Evolutionary conservation across 495 filamentous ascomycete species (phyloP), one percentile per base, ranked within the genome.

Genomic region (Neurospora sp.): DNA sequence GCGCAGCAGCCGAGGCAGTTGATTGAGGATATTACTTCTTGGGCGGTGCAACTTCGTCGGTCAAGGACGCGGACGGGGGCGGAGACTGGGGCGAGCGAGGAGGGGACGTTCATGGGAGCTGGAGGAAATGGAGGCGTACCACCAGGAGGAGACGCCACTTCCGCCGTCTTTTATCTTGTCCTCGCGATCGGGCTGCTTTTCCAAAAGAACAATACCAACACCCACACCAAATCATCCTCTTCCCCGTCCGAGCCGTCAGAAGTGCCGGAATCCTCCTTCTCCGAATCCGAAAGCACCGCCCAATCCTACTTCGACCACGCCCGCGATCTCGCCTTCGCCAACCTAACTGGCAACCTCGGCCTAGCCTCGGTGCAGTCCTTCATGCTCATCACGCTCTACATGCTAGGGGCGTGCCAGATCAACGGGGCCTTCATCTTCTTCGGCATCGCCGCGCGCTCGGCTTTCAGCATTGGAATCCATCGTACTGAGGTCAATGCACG

Each of bases 361-460:
- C 82, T 88, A 20, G 84, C 83, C 73, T 89, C 86, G 4, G 16
- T 89, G 7, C 88, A 89, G 77, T 85, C 82, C 10, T 89, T 89
- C 75, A 82, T 89, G 2, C 80, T 90, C 69, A 84, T 89, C 27
- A 89, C 88, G 11, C 80, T 90, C 72, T 90, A 88, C 77, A 89
- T 90, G 85, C 85, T 90, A 14, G 83, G 87, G 37, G 85, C 87
- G 3, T 89, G 88, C 75, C 86, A 89, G 73, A 87, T 88, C 62
- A 90, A 89, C 75, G 87, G 87, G 5, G 87, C 88, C 6, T 90
- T 89, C 69, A 85, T 90, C 16, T 84, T 85, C 76, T 85, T 85
- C n/a, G 84, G 88, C 12, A 87, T 89, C 46, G 88, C 88, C 5
- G 82, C 86, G 0, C 84, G 89, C 11, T 88, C 88, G 6, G 88